Evolutionary conservation across 2,329 filamentous ascomycete species (phyloP), one percentile per base, ranked within the genome.

Genomic region (Penicillium olsonii): DNA sequence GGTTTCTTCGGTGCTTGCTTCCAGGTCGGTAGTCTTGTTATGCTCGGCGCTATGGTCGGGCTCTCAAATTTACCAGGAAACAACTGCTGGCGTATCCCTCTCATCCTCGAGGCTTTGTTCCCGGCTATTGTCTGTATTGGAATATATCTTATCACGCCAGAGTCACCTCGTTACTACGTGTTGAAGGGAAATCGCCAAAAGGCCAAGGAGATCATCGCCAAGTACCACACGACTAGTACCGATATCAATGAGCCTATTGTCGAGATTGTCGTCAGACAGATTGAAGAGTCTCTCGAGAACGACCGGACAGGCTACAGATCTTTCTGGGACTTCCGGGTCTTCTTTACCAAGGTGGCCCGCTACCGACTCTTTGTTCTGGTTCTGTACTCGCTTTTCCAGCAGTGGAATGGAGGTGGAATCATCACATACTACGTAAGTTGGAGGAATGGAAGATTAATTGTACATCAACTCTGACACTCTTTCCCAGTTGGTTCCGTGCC

Each of bases 1-100:
- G 75, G 75, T 34, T 65, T 78, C 27, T 78, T 77, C 39, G 75
- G 75, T 6, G 75, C 75, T 8, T 76, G 69, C 53, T 77, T 75
- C 59, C 73, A 77, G 42, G 65, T 76, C 29, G 74, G 75, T 10
- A 73, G 70, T 50, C 60, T 76, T 22, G 63, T 64, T 12, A 76
- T 76, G 61, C 68, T 68, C 10, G 73, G 68, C 12, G 68, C 73
- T 17, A 73, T 77, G 69, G 72, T 77, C 42, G 69, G 72, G 5
- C 66, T 76, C 11, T 62, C 67, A 3, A 65, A 67, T 6, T 67
- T 74, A 53, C 53, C 68, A 14, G 67, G 63, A 18, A 67, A 74
- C 56, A 69, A 67, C 55, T 59, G 66, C 43, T 75, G 72, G 69
- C 66, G 70, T 8, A 54, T 65, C 11, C 69, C 73, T 6, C 60